A percentile compares a stretch with the other conserved stretches of the same genome.
phyloP scores from a whole-genome alignment of 768 basidiomycete species.

The Tulasnella sp. region DNA sequence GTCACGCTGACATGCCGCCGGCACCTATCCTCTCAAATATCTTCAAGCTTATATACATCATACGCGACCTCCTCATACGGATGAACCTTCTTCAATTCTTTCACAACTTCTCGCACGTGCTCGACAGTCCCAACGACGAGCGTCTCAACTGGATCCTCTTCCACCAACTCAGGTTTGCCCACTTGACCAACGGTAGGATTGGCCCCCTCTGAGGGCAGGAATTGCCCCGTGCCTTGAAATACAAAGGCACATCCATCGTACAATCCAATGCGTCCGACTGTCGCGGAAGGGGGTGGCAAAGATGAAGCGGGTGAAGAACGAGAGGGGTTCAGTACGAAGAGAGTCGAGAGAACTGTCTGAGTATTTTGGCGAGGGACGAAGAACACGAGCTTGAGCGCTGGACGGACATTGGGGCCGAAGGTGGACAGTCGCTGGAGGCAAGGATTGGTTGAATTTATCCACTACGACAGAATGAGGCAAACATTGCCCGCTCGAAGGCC shows the following conservation, averaged over 20 bases:
- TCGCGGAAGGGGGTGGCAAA: background rate
- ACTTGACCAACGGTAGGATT: slow-evolving; percentile 40
- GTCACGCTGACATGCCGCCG: background rate
- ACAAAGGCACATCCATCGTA: slow-evolving; percentile 51
- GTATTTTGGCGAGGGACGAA: slow-evolving; percentile 43
- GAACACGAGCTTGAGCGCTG: slow-evolving; percentile 44
- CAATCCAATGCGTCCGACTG: slow-evolving; percentile 44
- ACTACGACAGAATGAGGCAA: background rate
- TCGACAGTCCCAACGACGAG: slow-evolving; percentile 36
- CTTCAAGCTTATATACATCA: slow-evolving; percentile 46
- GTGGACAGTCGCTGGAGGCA: background rate
- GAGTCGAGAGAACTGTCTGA: slow-evolving; percentile 35
- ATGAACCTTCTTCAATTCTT: slow-evolving; percentile 45
- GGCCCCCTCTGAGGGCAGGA: slow-evolving; percentile 37
- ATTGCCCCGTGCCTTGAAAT: slow-evolving; percentile 49
- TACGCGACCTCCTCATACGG: slow-evolving; percentile 54
- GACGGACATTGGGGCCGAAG: background rate
- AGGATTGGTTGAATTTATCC: background rate
- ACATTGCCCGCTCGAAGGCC: background rate
- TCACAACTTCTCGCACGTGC: slow-evolving; percentile 37
- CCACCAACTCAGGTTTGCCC: slow-evolving; percentile 42
- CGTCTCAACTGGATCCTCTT: slow-evolving; percentile 49
- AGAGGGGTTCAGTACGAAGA: slow-evolving; percentile 42
- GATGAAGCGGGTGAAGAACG: slow-evolving; percentile 8
- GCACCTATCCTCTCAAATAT: slow-evolving; percentile 21